Evolutionary conservation across 2,329 filamentous ascomycete species (phyloP).

Genomic region (Neofusicoccum parvum): DNA sequence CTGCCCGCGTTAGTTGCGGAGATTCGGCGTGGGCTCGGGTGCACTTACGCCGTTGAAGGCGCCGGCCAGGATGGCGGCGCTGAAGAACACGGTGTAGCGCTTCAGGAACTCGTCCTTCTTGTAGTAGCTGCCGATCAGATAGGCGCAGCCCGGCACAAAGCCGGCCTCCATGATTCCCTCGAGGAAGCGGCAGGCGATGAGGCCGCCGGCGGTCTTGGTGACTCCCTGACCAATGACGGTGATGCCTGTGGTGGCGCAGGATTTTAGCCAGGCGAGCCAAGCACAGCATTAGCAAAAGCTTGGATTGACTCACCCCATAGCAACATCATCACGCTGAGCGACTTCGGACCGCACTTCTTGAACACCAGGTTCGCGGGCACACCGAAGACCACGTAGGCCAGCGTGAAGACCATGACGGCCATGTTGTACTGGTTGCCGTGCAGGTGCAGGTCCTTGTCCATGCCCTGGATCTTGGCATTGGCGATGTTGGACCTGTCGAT

Average conservation of each 20-base stretch:
- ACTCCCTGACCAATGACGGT: slow-evolving; percentile 32
- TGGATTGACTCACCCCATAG: slow-evolving; percentile 29
- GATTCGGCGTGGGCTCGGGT: neutral
- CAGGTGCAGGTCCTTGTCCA: slow-evolving; percentile 38
- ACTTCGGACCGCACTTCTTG: slow-evolving; percentile 37
- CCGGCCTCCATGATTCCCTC: slow-evolving; percentile 39
- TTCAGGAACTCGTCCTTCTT: slow-evolving; percentile 57
- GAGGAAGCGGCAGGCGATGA: slow-evolving; percentile 35
- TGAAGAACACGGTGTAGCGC: slow-evolving; percentile 62
- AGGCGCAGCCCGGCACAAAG: slow-evolving; percentile 41
- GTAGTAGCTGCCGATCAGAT: slow-evolving; percentile 42
- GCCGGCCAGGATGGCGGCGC: slow-evolving; percentile 59
- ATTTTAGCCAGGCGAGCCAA: neutral
- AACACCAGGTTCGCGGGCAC: slow-evolving; percentile 38
- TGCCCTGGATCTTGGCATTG: slow-evolving; percentile 35
- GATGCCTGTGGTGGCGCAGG: slow-evolving; percentile 30
- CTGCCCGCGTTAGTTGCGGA: neutral
- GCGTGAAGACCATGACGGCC: slow-evolving; percentile 40
- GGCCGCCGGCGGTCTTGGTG: slow-evolving; percentile 31
- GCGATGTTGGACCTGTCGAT: slow-evolving; percentile 37
- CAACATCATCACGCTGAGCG: slow-evolving; percentile 38
- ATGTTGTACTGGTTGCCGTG: slow-evolving; percentile 41
- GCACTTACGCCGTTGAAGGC: slow-evolving; percentile 56
- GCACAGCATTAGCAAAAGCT: neutral
- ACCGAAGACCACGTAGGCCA: slow-evolving; percentile 40